Percentiles rank a stretch among this genome's conserved stretches.
phyloP scores from a whole-genome alignment of 2,329 filamentous ascomycete genomes.

The Onygenales sp. region DNA sequence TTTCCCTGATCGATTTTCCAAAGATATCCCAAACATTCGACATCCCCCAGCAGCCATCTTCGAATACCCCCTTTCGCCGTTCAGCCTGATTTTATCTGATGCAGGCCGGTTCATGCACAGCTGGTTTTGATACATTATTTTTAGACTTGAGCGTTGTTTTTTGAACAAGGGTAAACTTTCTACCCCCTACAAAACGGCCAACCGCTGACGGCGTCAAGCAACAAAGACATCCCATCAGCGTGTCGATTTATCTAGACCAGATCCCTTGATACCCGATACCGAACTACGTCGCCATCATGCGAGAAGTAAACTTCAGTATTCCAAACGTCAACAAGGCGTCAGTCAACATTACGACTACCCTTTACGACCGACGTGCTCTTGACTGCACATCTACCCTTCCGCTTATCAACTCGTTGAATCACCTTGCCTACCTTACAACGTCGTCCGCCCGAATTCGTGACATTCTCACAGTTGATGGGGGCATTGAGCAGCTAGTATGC shows the following conservation, averaged over 20 bases:
- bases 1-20: no score
- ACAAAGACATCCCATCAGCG: background rate
- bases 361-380: conserved; percentile 93
- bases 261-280: background rate
- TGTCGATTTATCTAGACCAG: background rate
- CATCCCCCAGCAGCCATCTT: background rate
- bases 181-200: background rate
- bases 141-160: background rate
- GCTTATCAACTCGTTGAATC: conserved; percentile 97
- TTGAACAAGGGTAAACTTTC: background rate
- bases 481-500: conserved; percentile 90
- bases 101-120: background rate
- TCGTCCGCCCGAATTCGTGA: conserved; percentile 95
- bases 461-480: conserved; percentile 96
- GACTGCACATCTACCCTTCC: conserved; percentile 97
- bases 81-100: background rate
- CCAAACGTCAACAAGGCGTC: conserved; percentile 99
- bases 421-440: conserved; percentile 95
- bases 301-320: conserved; percentile 99
- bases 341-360: conserved; percentile 93
- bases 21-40: background rate
- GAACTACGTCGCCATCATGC: conserved; percentile 56
- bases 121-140: background rate
- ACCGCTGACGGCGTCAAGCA: background rate
- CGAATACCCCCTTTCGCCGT: background rate